Base-by-base conservation (phyloP, 371 early-diverging fungal genomes). In the Mucor lusitanicus region DNA sequence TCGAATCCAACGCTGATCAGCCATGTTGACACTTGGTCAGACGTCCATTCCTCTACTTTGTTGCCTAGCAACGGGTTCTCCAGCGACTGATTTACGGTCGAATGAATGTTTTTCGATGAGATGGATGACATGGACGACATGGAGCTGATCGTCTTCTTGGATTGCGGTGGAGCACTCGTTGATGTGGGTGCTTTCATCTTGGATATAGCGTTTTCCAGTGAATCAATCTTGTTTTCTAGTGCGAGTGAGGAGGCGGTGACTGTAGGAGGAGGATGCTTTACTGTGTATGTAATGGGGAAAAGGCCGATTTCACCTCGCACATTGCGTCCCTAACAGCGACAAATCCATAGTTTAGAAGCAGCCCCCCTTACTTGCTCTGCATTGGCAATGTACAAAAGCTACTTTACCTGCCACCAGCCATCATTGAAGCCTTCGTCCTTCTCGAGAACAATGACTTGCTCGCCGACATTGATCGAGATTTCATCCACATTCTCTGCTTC, bases 351-450 rank as follows among this genome's bases (percentile, higher is more conserved):
- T 63, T 50, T 46, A 46, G 21, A 21, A 46, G 13, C 19, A 17
- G 5, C 46, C 21, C 46, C 46, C 23, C 21, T 9, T 46, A 21
- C 9, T 21, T 39, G n/a, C 37, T 54, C 6, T 48, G 21, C 15
- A 13, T 35, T 30, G 58, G n/a, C 32, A 27, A 21, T 27, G 6
- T 19, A 56, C 37, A 63, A 55, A 3, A 27, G 55, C 28, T 57
- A 32, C 21, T 55, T 57, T 71, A 71, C 72, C 62, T 72, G 61
- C 90, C 91, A 94, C 93, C 94, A 94, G 25, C 93, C 93, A 73
- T 94, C 94, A 30, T 82, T 82, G 71, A 83, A 92, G 11, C 84
- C 81, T 19, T 92, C 92, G 71, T 94, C 94, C 64, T 83, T 84
- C 67, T 91, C 91, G 13, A 92, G 65, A 1, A 94, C 88, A 32